These are phyloP conservation scores for Gyromitra esculenta DNA, from an alignment of 2,329 filamentous ascomycete species.

Conservation along the genomic window DNA sequence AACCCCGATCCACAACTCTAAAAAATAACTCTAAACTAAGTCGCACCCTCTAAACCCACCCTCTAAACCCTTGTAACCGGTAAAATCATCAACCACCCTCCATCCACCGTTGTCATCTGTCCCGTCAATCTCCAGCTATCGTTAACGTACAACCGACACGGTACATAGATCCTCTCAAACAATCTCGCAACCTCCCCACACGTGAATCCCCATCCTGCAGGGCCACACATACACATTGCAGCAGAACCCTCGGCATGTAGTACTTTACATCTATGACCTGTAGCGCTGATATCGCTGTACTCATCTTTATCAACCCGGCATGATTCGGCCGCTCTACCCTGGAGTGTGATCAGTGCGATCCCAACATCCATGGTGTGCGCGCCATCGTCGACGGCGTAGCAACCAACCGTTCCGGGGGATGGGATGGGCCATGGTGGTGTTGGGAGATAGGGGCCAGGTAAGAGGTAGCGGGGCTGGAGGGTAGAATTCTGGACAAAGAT, in stretches of 20 bases:
- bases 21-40: not conserved
- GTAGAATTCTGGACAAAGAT: not conserved
- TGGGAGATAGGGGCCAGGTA: conserved; percentile 21
- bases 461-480: not conserved
- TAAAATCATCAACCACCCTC: conserved; percentile 21
- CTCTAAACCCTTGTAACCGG: conserved; percentile 5
- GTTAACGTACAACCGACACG: conserved; percentile 24
- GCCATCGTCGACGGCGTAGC: conserved; percentile 14
- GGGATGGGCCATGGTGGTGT: conserved; percentile 25
- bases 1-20: not conserved
- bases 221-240: conserved; percentile 21
- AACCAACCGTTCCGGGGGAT: not conserved
- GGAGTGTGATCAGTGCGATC: conserved; percentile 21
- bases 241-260: conserved; percentile 12
- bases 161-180: conserved; percentile 19
- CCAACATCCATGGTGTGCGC: conserved; percentile 8
- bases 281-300: conserved; percentile 7
- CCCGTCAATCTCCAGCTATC: conserved; percentile 28
- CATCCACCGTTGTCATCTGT: conserved; percentile 16
- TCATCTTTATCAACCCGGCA: conserved; percentile 12
- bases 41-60: not conserved
- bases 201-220: conserved; percentile 25
- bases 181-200: conserved; percentile 10
- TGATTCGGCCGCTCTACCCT: not conserved
- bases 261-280: conserved; percentile 15